Base-by-base conservation (phyloP, 2,329 filamentous ascomycete species). In the Trichoderma guizhouense region DNA sequence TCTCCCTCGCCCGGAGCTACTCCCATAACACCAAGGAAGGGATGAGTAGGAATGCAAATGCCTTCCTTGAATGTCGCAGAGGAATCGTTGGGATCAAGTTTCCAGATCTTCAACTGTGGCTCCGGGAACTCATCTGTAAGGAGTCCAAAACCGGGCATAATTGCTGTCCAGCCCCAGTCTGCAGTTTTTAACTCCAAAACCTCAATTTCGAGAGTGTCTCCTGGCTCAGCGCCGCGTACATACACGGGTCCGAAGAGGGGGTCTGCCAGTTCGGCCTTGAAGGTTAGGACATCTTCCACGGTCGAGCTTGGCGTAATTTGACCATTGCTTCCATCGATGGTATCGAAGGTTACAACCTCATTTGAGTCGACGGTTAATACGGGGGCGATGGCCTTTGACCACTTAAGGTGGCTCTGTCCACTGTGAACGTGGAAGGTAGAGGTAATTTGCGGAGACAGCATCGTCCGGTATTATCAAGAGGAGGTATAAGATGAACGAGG, bases 21-120 rank as follows among this genome's bases (percentile, higher is more conserved):
- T 12, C 64, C 64, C 64, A 67, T 67, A 9, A 67, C 64, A 39
- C 64, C 64, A 43, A 67, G 64, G 9, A 67, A 67, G 3, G 64
- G 64, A 15, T 67, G 64, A 39, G 51, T 67, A 30, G 64, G 64
- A 26, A 67, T 67, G 21, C 64, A 51, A 39, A 67, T 67, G 24
- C 64, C 64, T 8, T 67, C 64, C 51, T 58, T 67, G 24, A 67
- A 67, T 26, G 34, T 39, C n/a, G 64, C 64, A 18, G 6, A 58
- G 28, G 51, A 67, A 39, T 15, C 64, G 0, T 30, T 32, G 32
- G 64, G 64, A 58, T 67, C 34, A n/a, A 67, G 51, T 18, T 39
- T 15, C 64, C 64, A 67, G 2, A 67, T 67, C 15, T 67, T 67
- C 3, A 67, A 24, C 15, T 67, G 51, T 7, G 64, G 32, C 11